Evolutionary conservation across 192 early-diverging fungal species (phyloP).

Genomic region (Rhizoclosmatium globosum): DNA sequence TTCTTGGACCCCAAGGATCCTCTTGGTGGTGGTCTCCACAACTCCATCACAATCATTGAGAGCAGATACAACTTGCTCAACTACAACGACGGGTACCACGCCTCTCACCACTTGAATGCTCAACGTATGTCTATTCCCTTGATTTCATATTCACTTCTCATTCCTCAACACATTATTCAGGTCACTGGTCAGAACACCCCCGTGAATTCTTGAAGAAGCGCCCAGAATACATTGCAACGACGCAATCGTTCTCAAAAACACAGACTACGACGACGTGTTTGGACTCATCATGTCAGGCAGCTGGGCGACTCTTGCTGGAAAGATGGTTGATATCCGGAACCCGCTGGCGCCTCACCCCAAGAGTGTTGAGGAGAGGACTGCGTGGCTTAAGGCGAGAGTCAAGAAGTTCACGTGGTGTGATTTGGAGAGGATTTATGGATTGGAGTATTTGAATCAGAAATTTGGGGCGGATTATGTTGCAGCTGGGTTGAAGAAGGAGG

Average conservation of each 20-base stretch:
- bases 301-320: conserved; percentile 40
- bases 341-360: neutral
- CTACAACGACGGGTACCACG: conserved; percentile 58
- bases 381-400: conserved; percentile 11
- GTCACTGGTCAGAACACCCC: conserved; percentile 55
- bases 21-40: conserved; percentile 41
- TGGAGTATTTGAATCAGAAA: conserved; percentile 8
- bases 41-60: conserved; percentile 45
- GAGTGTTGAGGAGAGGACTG: conserved; percentile 1
- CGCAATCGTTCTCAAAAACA: conserved; percentile 41
- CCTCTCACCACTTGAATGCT: conserved; percentile 56
- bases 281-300: conserved; percentile 40
- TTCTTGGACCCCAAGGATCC: conserved; percentile 48
- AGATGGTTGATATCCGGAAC: conserved; percentile 39
- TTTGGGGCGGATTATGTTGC: conserved; percentile 4
- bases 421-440: conserved; percentile 20
- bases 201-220: conserved; percentile 39
- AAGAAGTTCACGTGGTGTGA: conserved; percentile 29
- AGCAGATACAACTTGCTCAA: conserved; percentile 40
- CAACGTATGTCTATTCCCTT: conserved; percentile 5
- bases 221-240: conserved; percentile 28
- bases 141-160: too few species aligned
- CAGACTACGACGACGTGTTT: conserved; percentile 47
- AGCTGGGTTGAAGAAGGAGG: conserved; percentile 6
- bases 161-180: neutral